Conservation (phyloP, 306 rosid species). For the Trichosanthes cucumerina region DNA sequence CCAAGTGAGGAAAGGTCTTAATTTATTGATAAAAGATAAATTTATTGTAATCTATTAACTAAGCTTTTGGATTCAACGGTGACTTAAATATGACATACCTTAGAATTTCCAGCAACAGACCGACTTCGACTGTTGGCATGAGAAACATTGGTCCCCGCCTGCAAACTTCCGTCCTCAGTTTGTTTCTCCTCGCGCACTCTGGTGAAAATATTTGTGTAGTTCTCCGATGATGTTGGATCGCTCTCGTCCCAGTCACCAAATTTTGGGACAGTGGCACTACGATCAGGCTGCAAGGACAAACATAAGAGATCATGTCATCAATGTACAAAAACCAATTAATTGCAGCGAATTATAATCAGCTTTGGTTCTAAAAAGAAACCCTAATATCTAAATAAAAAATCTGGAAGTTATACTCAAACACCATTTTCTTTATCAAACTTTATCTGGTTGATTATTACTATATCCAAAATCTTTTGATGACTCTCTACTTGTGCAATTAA, state of each 20-base stretch:
- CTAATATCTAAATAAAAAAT: not conserved
- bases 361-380: not conserved
- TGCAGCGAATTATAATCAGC: not conserved
- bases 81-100: not conserved
- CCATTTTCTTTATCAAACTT: not conserved
- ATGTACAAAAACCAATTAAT: not conserved
- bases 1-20: not conserved
- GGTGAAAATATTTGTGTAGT: conserved; percentile 12
- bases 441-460: not conserved
- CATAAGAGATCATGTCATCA: not conserved
- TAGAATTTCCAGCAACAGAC: not conserved
- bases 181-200: conserved; percentile 10
- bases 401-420: not conserved
- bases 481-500: not conserved
- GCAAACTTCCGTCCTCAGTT: conserved; percentile 6
- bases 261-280: conserved; percentile 9
- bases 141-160: not conserved
- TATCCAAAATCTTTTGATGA: not conserved
- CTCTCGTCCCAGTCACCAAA: conserved; percentile 22
- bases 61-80: not conserved
- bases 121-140: not conserved
- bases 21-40: not conserved
- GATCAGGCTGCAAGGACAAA: conserved; percentile 19
- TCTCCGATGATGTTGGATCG: conserved; percentile 16
- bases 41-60: not conserved